Base-by-base conservation (phyloP, 176 grass and related monocot species). In the Phoenix dactylifera region DNA sequence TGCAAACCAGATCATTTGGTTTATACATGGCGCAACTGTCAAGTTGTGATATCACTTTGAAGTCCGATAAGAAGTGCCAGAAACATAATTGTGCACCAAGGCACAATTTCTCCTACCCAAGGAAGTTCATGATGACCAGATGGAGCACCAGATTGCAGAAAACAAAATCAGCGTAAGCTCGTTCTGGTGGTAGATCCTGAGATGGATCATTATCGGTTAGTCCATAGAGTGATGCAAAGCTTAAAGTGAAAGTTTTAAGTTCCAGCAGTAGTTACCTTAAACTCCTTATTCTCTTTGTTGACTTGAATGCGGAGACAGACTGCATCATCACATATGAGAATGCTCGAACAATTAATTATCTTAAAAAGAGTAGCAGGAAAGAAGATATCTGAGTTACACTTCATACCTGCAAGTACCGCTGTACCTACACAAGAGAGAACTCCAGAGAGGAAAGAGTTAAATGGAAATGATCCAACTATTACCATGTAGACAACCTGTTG, bases 261-360 rank as follows among this genome's bases (percentile, higher is more conserved):
- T 65, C 15, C 0, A 65, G 3, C 12, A 9, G 12, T 18, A 50
- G 18, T 50, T 79, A 92, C 93, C 84, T 92, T 97, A 17, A 97
- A 97, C 72, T 97, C 93, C 76, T 88, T 88, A 75, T 97, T 97
- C 15, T 92, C 93, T 67, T 92, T 92, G 84, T 97, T 97, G 55
- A 92, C 93, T 80, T 97, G 93, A 78, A 97, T 97, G 25, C 84
- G 87, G 60, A 97, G 93, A 69, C 81, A 98, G 66, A 98, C 93
- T 98, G 79, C 15, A 26, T 24, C 24, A 44, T 44, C 32, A 39
- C 35, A 44, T 44, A 3, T 14, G 9, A 44, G 35, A 14, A 3
- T 44, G 35, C 7, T 12, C 0, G 10, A 44, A 44, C 10, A 14
- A 44, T 44, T 44, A 44, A 44, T 44, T 44, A 44, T 14, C 9